Evolutionary conservation across 768 basidiomycete species (phyloP), one percentile per base, ranked within the genome.

Genomic region (Hygrocybe coccinea): DNA sequence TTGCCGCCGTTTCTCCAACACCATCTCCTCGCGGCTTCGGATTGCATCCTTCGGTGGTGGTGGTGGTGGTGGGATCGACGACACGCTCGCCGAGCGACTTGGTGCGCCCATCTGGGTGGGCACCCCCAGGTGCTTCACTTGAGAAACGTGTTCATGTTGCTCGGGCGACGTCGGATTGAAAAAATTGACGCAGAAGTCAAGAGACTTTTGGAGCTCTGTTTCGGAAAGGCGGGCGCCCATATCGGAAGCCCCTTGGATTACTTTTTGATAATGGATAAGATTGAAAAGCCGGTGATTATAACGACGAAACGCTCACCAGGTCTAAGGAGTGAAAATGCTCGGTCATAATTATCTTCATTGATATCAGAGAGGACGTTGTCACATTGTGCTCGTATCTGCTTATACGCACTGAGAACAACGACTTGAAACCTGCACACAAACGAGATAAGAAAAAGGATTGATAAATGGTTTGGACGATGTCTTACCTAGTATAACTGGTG

Each of bases 241-340:
- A 57, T 91, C 89, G 0, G 84, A 84, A 44, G 84, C 85, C 5
- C 89, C 89, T 68, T 90, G 89, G 36, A 90, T 89, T 25, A 91
- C 89, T 90, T 56, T 1, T 25, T n/a, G n/a, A 17, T 35, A 25
- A 43, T 2, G 10, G 19, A 47, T 46, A 52, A 52, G 49, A 5
- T 22, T 45, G 49, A 33, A 55, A 57, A 37, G 56, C 36, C 25
- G 14, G 10, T 25, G 24, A 38, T 7, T 44, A 17, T 33, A 47
- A 15, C 1, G 11, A 47, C 11, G 9, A 35, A 37, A 21, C 41
- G 59, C 76, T 51, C 45, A 84, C 84, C 78, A 53, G 85, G 85
- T 25, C 84, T 72, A 49, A 87, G 72, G 65, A 78, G 80, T 15
- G 78, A 65, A 78, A 87, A 86, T 24, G 85, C 85, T 44, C 81